Evolutionary conservation across 75 land plant genomes (phyloP), one percentile per base, ranked within the genome.

Genomic region (Cunninghamia lanceolata): DNA sequence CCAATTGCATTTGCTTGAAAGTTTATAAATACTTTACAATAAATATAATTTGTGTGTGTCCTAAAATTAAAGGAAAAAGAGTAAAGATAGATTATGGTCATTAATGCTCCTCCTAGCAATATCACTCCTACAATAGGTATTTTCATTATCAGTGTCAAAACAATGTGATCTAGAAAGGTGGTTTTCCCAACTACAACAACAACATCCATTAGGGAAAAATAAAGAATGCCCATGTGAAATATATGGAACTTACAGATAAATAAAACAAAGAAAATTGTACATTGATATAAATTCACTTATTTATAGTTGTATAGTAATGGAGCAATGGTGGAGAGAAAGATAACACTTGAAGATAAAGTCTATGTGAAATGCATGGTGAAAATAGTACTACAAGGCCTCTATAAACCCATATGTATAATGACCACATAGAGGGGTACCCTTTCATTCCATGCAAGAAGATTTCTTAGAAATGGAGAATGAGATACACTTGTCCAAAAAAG

Each of bases 291-390:
- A n/a, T 30, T 45, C 34, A 93, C 97, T 93, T 84, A 95, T 94
- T 3, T 85, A 83, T 7, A 95, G 87, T 78, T 93, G 94, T 3
- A 92, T 86, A 14, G 91, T 91, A 15, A 85, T 45, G 46, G 96
- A 92, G 14, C 89, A 88, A 82, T 96, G 97, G 87, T 96, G 96
- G 1, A 93, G 89, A 4, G 90, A 87, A 71, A 94, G 97, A 85
- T 94, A 93, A 39, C 86, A 87, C 21, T 83, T 39, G 86, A 91
- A 96, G 35, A 96, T 85, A 45, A 74, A 38, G 14, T 88, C 76
- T 30, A 77, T 74, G 66, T 94, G 95, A 52, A 93, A 85, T 2
- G 63, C 84, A 74, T 94, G 88, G 74, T 96, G 98, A 1, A 87
- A 66, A 85, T 89, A 93, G 85, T 96, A 96, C n/a, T n/a, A n/a